Base-by-base conservation (phyloP, 805 yeast genomes). In the Danielia oregonensis region DNA sequence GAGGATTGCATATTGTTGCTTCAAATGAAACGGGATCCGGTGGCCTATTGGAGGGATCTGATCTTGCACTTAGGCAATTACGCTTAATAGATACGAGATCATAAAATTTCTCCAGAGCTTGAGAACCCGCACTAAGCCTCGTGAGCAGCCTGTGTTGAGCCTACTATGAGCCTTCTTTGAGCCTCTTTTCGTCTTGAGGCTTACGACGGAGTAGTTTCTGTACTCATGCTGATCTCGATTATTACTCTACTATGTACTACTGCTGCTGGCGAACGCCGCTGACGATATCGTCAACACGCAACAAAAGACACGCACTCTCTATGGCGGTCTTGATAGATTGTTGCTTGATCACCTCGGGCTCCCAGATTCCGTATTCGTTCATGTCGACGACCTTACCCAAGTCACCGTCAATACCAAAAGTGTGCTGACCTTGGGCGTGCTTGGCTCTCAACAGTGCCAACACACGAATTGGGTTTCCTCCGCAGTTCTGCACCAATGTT, bases 241-340 rank as follows among this genome's bases (percentile, higher is more conserved):
- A n/a, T n/a, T n/a, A n/a, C 22, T 19, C 22, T 19, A 23, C 13
- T 16, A 16, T 24, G 32, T 22, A 25, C 24, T 25, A 35, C 31
- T 42, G 43, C 35, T 36, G 44, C 46, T 72, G 82, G 52, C 96
- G 81, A 18, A 88, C 94, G 48, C 97, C 98, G 61, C 95, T 82
- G 27, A 93, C 98, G 47, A 93, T 93, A 60, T 93, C 98, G 61
- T 93, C 99, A 30, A 93, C 98, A 55, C 98, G 82, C 57, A 93
- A 72, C 54, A 93, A 70, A 68, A 93, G 71, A 60, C 96, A 85
- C 11, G 98, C 97, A 70, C 94, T 83, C 68, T 93, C 99, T 45
- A 93, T 85, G 23, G 95, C 96, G n/a, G 98, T 93, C 71, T 93
- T 93, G 48, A 91, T 82, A 46, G 94, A 82, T 69, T 93, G 99